Evolutionary conservation across 1,284 basidiomycete species (phyloP), one percentile per base, ranked within the genome.

Genomic region (Fomitopsis betulina): DNA sequence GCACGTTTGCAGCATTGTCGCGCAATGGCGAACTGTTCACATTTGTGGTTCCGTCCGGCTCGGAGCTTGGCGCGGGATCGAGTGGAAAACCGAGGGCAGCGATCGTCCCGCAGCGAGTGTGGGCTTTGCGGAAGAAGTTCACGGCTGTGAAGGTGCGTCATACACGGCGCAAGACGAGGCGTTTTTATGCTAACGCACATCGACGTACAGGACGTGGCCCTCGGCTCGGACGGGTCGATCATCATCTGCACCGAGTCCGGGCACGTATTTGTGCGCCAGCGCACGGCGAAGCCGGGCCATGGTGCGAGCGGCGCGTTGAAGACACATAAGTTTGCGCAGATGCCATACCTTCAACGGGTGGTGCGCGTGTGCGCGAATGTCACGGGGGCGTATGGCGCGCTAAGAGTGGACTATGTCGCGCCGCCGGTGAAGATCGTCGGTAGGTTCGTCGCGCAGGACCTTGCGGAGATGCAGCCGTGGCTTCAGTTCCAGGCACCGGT

Each of bases 181-280:
- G 21, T 8, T 23, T 7, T 13, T 2, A n/a, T 25, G 30, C 35
- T 53, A 2, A 52, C 32, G 25, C 30, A 5, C 13, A 37, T 40
- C 4, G 25, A 42, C 12, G 38, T 19, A 17, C 69, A 89, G 81
- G 96, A 98, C 69, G 89, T 96, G 8, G 95, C 93, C 0, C 80
- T 98, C 21, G 94, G 95, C 15, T 77, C 85, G 0, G 94, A 98
- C 64, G 94, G 95, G 2, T 85, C 90, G 7, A 84, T 98, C 66
- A 89, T 98, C 66, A 82, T 98, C 43, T 97, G 94, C 73, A 98
- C 96, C 0, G 87, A 91, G 64, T 95, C 95, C 1, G 96, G 96
- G 0, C 95, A 98, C 66, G 95, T 98, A 32, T 98, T 93, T 67
- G 82, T 96, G 23, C 86, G 93, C 27, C 82, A 86, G 19, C 83